These are phyloP conservation scores for Gracilaria vermiculophylla DNA, from an alignment of 23 red algal genomes.

Conservation along the genomic window DNA sequence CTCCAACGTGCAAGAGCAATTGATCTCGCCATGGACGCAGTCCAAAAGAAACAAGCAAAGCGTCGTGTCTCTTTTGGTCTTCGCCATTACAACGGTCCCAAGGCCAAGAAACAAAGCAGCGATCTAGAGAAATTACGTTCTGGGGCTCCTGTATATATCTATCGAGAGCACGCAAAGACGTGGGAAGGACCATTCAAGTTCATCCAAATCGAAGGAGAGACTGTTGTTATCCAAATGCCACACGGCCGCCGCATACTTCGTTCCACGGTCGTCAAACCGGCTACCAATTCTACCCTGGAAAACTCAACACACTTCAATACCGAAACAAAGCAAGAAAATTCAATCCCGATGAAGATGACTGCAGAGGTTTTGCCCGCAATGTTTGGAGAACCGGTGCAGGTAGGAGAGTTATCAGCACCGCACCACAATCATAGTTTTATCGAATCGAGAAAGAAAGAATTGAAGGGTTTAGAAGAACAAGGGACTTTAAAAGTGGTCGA, in stretches of 20 bases:
- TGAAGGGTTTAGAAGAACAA: not conserved
- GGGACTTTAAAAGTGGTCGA: constrained; percentile 4
- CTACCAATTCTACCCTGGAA: not conserved
- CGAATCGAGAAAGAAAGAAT: not conserved
- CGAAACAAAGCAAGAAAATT: not conserved
- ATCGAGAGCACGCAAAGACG: not conserved
- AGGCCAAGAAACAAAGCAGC: not conserved
- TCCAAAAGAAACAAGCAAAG: constrained; percentile 31
- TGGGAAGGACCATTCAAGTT: not conserved
- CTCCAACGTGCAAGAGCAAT: not conserved
- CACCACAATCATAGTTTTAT: not conserved
- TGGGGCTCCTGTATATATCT: not conserved
- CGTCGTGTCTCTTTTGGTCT: not conserved
- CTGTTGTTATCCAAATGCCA: not conserved
- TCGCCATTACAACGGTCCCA: not conserved
- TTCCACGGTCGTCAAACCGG: not conserved
- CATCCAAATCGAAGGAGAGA: not conserved
- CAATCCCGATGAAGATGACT: too few species aligned
- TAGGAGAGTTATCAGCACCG: not conserved
- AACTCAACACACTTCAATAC: not conserved
- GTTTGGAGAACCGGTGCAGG: not conserved
- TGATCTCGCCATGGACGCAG: not conserved
- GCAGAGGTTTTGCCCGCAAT: too few species aligned
- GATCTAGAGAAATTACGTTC: not conserved
- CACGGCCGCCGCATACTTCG: not conserved